A percentile compares a stretch with the other conserved stretches of the same genome.
Evolutionary conservation across 257 asterid genomes (phyloP).

Genomic region (Penstemon newberryi): DNA sequence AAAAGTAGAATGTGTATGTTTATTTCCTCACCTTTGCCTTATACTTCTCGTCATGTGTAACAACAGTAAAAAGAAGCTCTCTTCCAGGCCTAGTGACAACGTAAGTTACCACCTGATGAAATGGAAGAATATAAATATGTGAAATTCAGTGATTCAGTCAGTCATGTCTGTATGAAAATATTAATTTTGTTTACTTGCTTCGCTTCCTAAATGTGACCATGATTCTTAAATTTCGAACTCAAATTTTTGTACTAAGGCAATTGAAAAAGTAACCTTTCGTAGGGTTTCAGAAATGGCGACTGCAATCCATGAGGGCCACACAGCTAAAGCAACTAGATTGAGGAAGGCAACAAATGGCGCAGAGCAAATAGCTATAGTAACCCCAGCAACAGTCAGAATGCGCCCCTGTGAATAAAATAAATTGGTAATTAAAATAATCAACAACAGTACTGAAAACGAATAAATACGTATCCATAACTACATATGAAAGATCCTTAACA

Average conservation of each 20-base stretch:
- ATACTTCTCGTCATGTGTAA: slow-evolving; percentile 92
- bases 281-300: slow-evolving; percentile 87
- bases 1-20: background rate
- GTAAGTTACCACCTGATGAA: slow-evolving; percentile 71
- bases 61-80: slow-evolving; percentile 91
- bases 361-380: slow-evolving; percentile 76
- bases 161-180: background rate
- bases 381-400: slow-evolving; percentile 82
- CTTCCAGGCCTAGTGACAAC: slow-evolving; percentile 95
- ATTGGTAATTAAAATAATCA: background rate
- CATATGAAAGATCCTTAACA: background rate
- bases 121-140: slow-evolving; percentile 16
- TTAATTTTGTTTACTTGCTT: background rate
- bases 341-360: slow-evolving; percentile 74
- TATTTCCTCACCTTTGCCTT: slow-evolving; percentile 76
- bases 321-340: slow-evolving; percentile 79
- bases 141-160: background rate
- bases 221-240: background rate
- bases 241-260: background rate
- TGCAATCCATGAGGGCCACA: slow-evolving; percentile 94
- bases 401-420: slow-evolving; percentile 60
- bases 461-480: background rate
- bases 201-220: background rate
- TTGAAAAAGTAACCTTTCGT: slow-evolving; percentile 64
- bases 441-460: background rate